phyloP scores from a whole-genome alignment of 176 grass and related monocot genomes.

The Pontederia paniculata region DNA sequence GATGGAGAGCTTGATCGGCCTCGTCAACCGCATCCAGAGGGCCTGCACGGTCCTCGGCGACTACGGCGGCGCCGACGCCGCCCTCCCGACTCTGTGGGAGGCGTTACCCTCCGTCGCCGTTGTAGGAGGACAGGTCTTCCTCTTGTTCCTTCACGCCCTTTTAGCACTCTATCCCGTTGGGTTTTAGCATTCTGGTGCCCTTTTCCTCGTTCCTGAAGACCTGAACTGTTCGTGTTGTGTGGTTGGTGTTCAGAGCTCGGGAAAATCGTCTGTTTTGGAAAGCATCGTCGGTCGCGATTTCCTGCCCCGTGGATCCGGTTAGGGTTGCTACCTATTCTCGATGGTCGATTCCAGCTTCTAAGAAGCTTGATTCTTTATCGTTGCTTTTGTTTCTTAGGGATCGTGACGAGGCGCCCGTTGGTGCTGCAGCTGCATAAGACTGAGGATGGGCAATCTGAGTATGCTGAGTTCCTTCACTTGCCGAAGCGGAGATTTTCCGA shows the following conservation, averaged over 20 bases:
- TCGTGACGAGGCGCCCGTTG: conserved; percentile 17
- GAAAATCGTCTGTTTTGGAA: conserved; percentile 20
- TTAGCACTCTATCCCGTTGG: neutral
- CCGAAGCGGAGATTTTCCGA: conserved; percentile 9
- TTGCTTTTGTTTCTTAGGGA: conserved; percentile 4
- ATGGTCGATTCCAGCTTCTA: neutral
- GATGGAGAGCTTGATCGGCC: conserved; percentile 25
- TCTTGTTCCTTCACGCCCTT: neutral
- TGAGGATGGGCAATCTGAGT: conserved; percentile 3
- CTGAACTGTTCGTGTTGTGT: neutral
- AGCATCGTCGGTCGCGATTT: conserved; percentile 18
- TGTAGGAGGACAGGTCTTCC: conserved; percentile 15
- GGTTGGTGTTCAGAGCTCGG: conserved; percentile 13
- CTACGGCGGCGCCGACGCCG: neutral
- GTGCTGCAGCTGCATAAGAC: conserved; percentile 19
- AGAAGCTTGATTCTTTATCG: neutral
- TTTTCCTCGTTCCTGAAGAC: neutral
- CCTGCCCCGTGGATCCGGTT: conserved; percentile 22
- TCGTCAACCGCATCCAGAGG: conserved; percentile 20
- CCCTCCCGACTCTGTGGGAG: conserved; percentile 14
- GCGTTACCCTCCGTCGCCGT: conserved; percentile 21
- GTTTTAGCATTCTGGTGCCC: too few species aligned
- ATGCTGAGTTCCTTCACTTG: conserved; percentile 17
- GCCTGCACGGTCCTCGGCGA: conserved; percentile 20
- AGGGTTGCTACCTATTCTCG: neutral